These are phyloP conservation scores for Suillus hirtellus DNA, from an alignment of 768 basidiomycete genomes.

Conservation along the genomic window DNA sequence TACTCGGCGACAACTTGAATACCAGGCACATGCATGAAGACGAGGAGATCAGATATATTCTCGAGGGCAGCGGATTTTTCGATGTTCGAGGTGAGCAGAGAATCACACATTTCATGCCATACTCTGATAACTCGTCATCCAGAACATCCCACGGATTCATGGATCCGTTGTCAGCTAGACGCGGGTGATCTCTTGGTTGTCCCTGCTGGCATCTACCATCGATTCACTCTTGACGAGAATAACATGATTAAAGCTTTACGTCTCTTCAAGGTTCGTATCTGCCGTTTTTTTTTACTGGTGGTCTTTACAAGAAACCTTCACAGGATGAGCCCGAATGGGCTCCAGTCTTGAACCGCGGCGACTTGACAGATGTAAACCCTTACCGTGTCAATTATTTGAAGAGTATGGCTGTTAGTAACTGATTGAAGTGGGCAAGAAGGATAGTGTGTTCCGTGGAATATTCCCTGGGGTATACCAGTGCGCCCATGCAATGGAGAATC, in stretches of 20 bases:
- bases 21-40: slow-evolving; percentile 91
- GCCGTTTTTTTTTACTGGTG: not conserved
- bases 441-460: not conserved
- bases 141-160: slow-evolving; percentile 68
- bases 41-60: slow-evolving; percentile 90
- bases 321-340: slow-evolving; percentile 94
- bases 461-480: not conserved
- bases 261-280: slow-evolving; percentile 70
- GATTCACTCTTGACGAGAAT: slow-evolving; percentile 83
- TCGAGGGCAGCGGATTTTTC: slow-evolving; percentile 86
- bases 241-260: slow-evolving; percentile 77
- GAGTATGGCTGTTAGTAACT: slow-evolving; percentile 40
- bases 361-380: slow-evolving; percentile 62
- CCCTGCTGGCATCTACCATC: slow-evolving; percentile 91
- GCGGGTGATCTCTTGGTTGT: slow-evolving; percentile 85
- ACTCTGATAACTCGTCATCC: not conserved
- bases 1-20: not conserved
- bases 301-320: slow-evolving; percentile 2
- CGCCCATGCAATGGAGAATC: not conserved
- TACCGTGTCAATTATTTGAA: slow-evolving; percentile 63
- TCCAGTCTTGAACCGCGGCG: slow-evolving; percentile 61
- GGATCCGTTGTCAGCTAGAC: slow-evolving; percentile 79
- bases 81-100: slow-evolving; percentile 76
- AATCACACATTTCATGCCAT: not conserved
- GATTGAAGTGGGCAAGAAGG: not conserved